A percentile compares a stretch with the other conserved stretches of the same genome.
Conservation (phyloP, 116 monocot genomes). For the Papilionanthe hybrid region DNA sequence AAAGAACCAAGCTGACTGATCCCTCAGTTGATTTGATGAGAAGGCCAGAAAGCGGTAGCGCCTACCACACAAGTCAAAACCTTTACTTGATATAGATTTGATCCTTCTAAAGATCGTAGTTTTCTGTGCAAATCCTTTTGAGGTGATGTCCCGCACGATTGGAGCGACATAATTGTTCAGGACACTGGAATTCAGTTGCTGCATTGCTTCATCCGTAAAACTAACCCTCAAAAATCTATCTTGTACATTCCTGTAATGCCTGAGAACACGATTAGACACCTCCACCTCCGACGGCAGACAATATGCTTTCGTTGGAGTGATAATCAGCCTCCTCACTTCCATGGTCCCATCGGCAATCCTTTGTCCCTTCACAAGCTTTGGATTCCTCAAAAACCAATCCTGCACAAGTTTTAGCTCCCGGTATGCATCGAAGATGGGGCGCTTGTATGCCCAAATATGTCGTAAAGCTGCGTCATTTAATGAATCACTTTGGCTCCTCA, state of each 20-base stretch:
- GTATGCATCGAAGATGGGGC: slow-evolving; percentile 53
- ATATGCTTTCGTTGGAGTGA: slow-evolving; percentile 82
- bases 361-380: slow-evolving; percentile 28
- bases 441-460: slow-evolving; percentile 67
- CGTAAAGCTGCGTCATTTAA: slow-evolving; percentile 48
- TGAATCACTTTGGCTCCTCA: slow-evolving; percentile 34
- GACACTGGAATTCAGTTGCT: slow-evolving; percentile 39
- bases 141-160: slow-evolving; percentile 49
- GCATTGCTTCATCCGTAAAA: slow-evolving; percentile 79
- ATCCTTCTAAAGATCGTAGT: slow-evolving; percentile 63
- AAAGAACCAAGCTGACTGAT: slow-evolving; percentile 90
- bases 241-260: slow-evolving; percentile 44
- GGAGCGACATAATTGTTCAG: slow-evolving; percentile 56
- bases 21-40: slow-evolving; percentile 86
- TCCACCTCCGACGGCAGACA: slow-evolving; percentile 79
- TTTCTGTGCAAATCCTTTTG: slow-evolving; percentile 47
- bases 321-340: slow-evolving; percentile 66
- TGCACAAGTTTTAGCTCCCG: slow-evolving; percentile 50
- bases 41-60: slow-evolving; percentile 83
- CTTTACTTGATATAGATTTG: slow-evolving; percentile 37
- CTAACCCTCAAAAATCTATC: slow-evolving; percentile 85
- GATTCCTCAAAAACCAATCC: slow-evolving; percentile 45
- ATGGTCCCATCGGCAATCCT: slow-evolving; percentile 27
- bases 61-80: slow-evolving; percentile 69
- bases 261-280: slow-evolving; percentile 76